These are phyloP conservation scores for Pseudogymnoascus sp. DNA, from an alignment of 2,329 filamentous ascomycete species.

Conservation along the genomic window DNA sequence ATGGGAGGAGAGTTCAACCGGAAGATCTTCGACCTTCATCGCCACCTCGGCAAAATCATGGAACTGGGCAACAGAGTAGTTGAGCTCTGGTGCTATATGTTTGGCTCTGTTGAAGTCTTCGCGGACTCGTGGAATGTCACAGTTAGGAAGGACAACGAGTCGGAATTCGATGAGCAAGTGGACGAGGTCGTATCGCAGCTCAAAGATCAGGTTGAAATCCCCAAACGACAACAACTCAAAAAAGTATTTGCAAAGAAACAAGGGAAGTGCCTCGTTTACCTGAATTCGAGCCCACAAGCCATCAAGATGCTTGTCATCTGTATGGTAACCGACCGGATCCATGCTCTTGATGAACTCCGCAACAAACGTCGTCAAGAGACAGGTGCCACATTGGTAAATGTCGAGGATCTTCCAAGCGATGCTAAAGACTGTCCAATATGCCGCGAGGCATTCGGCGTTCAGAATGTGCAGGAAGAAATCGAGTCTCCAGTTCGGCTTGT, in stretches of 20 bases:
- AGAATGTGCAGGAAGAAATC: slow-evolving; percentile 6
- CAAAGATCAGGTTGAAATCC: slow-evolving; percentile 11
- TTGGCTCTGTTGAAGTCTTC: neutral
- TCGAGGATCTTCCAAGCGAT: slow-evolving; percentile 9
- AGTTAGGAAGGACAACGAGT: slow-evolving; percentile 8
- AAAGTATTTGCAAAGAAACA: slow-evolving; percentile 15
- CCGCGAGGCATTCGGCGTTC: slow-evolving; percentile 13
- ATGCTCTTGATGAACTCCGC: slow-evolving; percentile 12
- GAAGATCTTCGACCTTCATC: neutral
- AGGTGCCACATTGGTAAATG: slow-evolving; percentile 11
- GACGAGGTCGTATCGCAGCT: slow-evolving; percentile 13
- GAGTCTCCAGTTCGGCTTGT: slow-evolving; percentile 16
- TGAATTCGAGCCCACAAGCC: slow-evolving; percentile 1
- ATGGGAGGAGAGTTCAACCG: neutral
- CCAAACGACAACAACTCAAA: neutral
- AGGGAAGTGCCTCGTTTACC: neutral
- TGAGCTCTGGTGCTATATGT: neutral
- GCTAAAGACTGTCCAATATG: slow-evolving; percentile 19
- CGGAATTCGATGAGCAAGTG: slow-evolving; percentile 13
- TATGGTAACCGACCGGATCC: slow-evolving; percentile 20
- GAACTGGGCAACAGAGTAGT: neutral
- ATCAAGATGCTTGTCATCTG: slow-evolving; percentile 19
- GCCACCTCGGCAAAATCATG: neutral
- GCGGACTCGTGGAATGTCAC: slow-evolving; percentile 8
- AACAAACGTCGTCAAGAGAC: slow-evolving; percentile 1